These are phyloP conservation scores for Ganoderma sp. DNA, from an alignment of 1,284 basidiomycete genomes.

Conservation along the genomic window DNA sequence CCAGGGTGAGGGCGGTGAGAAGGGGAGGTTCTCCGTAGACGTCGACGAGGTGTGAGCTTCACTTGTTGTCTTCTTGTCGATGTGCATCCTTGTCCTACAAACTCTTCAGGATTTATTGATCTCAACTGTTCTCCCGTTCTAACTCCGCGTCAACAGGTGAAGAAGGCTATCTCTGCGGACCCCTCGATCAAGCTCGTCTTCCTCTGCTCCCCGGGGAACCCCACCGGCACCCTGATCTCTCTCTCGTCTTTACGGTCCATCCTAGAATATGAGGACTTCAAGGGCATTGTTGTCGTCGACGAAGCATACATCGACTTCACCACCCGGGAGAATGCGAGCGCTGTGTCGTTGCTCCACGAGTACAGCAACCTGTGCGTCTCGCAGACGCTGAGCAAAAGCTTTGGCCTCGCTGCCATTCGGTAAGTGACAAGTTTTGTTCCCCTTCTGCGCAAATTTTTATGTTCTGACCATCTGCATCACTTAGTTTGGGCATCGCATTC, in stretches of 20 bases:
- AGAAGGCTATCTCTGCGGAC: conserved; percentile 68
- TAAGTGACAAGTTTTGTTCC: conserved; percentile 38
- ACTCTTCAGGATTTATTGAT: not conserved
- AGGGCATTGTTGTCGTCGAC: conserved; percentile 92
- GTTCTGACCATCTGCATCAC: not conserved
- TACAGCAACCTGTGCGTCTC: conserved; percentile 92
- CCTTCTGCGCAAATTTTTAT: not conserved
- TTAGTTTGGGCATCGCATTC: conserved; percentile 87
- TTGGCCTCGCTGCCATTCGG: conserved; percentile 95
- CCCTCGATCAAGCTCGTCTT: conserved; percentile 90
- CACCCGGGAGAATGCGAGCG: conserved; percentile 59
- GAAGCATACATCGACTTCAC: conserved; percentile 99
- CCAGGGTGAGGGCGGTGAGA: conserved; percentile 69
- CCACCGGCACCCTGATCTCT: conserved; percentile 89
- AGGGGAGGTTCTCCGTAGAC: conserved; percentile 79
- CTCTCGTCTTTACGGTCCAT: conserved; percentile 74
- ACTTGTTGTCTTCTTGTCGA: not conserved
- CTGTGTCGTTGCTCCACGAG: conserved; percentile 74
- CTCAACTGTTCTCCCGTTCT: not conserved
- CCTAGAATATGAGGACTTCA: conserved; percentile 83
- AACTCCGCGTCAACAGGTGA: conserved; percentile 58
- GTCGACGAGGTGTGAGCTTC: conserved; percentile 70
- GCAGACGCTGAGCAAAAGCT: conserved; percentile 97
- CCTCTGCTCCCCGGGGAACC: conserved; percentile 97
- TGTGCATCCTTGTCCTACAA: not conserved